These are phyloP conservation scores for Aureobasidium sp. DNA, from an alignment of 2,329 filamentous ascomycete species.

Conservation along the genomic window DNA sequence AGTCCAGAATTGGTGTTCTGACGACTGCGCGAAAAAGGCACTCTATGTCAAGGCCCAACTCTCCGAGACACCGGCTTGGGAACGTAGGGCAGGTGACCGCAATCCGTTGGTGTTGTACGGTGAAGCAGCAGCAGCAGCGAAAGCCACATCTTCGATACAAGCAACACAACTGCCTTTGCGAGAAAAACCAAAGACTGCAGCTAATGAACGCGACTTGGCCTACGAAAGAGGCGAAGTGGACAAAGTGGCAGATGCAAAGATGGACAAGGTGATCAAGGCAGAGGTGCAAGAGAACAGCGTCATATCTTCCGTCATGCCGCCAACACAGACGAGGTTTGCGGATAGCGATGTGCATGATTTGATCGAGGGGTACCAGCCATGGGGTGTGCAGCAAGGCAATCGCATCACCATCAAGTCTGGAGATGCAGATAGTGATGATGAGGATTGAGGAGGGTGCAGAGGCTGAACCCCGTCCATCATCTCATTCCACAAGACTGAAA, in stretches of 20 bases:
- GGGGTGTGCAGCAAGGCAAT: not conserved
- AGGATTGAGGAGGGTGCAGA: not conserved
- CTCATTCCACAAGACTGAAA: no score
- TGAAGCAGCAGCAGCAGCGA: conserved; percentile 27
- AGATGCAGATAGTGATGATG: not conserved
- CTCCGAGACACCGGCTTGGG: conserved; percentile 75
- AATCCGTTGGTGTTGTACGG: conserved; percentile 33
- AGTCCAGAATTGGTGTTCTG: conserved; percentile 81
- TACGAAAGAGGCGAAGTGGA: conserved; percentile 34
- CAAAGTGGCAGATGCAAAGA: conserved; percentile 20
- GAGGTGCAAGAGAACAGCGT: conserved; percentile 25
- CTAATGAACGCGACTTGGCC: conserved; percentile 30
- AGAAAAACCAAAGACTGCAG: not conserved
- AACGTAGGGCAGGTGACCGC: conserved; percentile 49
- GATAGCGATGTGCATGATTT: conserved; percentile 8
- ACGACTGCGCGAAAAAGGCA: conserved; percentile 66
- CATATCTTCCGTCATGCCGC: conserved; percentile 12
- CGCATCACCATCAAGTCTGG: not conserved
- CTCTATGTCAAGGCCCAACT: conserved; percentile 86
- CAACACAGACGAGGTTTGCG: conserved; percentile 5
- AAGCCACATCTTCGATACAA: not conserved
- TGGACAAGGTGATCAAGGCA: conserved; percentile 25
- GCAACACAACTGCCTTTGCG: not conserved
- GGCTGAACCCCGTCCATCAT: no score
- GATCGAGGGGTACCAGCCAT: conserved; percentile 25